Evolutionary conservation across 2,329 filamentous ascomycete species (phyloP).

Genomic region (Intubia oerlemansii): DNA sequence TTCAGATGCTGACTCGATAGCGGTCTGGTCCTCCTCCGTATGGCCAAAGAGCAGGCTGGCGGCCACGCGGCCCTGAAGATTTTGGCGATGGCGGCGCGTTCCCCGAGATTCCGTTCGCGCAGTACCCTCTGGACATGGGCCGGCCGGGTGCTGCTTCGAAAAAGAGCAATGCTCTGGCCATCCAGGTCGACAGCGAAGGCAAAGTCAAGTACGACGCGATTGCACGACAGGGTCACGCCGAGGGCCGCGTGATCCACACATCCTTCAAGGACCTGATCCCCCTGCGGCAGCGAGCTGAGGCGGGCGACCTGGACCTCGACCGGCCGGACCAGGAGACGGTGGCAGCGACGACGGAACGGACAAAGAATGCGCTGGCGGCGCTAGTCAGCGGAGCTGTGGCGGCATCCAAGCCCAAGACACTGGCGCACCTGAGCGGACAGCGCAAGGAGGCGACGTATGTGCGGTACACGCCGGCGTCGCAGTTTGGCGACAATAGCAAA

Average conservation of each 20-base stretch:
- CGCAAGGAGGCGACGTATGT: conserved; percentile 82
- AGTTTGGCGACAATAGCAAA: conserved; percentile 75
- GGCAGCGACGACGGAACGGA: conserved; percentile 64
- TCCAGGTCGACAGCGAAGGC: conserved; percentile 77
- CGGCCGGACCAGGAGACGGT: conserved; percentile 73
- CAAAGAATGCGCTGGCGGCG: conserved; percentile 63
- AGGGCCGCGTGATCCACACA: conserved; percentile 70
- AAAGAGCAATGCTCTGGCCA: conserved; percentile 69
- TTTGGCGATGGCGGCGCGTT: conserved; percentile 73
- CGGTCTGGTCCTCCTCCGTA: conserved; percentile 56
- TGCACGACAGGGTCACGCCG: conserved; percentile 68
- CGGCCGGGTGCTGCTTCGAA: conserved; percentile 41
- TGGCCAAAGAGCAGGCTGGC: conserved; percentile 72
- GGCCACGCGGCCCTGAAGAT: conserved; percentile 71
- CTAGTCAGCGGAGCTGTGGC: conserved; percentile 72
- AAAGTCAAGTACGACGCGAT: conserved; percentile 96
- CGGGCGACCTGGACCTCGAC: conserved; percentile 73
- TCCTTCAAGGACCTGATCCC: conserved; percentile 96
- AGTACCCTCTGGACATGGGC: conserved; percentile 93
- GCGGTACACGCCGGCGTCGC: conserved; percentile 83
- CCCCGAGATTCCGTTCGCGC: conserved; percentile 42
- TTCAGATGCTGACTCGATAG: too few relatives aligned
- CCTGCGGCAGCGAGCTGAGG: conserved; percentile 75
- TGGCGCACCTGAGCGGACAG: conserved; percentile 45
- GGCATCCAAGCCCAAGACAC: conserved; percentile 88